Percentiles rank a stretch among this genome's conserved stretches.
Conservation (phyloP, 192 early-diverging fungal genomes). For the Linnemannia elongata region DNA sequence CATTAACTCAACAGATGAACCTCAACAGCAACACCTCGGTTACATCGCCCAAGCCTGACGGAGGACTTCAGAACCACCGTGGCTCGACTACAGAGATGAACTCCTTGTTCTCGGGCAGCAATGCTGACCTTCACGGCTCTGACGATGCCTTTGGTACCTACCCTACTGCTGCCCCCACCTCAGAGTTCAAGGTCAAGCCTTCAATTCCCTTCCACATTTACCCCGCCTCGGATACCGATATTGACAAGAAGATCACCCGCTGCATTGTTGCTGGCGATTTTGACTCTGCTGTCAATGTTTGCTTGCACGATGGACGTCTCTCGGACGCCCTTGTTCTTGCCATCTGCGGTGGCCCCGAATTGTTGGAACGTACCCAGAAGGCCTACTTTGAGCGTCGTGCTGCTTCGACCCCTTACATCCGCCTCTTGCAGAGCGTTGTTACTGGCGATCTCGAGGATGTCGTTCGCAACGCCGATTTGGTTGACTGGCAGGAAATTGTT, state of each 20-base stretch:
- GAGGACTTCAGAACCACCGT: constrained; percentile 17
- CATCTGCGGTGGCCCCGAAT: constrained; percentile 84
- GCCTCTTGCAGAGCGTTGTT: constrained; percentile 86
- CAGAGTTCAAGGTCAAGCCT: constrained; percentile 41
- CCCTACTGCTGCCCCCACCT: constrained; percentile 9
- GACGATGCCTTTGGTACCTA: constrained; percentile 42
- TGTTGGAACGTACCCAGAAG: constrained; percentile 80
- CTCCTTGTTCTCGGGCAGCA: constrained; percentile 21
- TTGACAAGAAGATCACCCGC: constrained; percentile 86
- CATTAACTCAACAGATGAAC: constrained; percentile 56
- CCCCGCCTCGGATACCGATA: constrained; percentile 73
- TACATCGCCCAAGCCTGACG: constrained; percentile 11
- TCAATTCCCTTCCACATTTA: constrained; percentile 64
- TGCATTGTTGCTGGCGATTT: constrained; percentile 93
- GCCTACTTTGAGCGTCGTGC: constrained; percentile 86
- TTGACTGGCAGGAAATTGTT: constrained; percentile 93
- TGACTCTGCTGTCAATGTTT: constrained; percentile 90
- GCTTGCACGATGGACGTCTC: constrained; percentile 83
- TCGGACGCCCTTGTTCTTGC: constrained; percentile 93
- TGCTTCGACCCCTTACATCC: constrained; percentile 80
- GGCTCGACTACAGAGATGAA: constrained; percentile 33
- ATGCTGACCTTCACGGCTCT: constrained; percentile 10
- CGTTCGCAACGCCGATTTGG: constrained; percentile 80
- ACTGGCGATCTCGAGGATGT: constrained; percentile 86
- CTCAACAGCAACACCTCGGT: constrained; percentile 26